A percentile compares a stretch with the other conserved stretches of the same genome.
Evolutionary conservation across 495 filamentous ascomycete species (phyloP).

Genomic region (Podospora australis): DNA sequence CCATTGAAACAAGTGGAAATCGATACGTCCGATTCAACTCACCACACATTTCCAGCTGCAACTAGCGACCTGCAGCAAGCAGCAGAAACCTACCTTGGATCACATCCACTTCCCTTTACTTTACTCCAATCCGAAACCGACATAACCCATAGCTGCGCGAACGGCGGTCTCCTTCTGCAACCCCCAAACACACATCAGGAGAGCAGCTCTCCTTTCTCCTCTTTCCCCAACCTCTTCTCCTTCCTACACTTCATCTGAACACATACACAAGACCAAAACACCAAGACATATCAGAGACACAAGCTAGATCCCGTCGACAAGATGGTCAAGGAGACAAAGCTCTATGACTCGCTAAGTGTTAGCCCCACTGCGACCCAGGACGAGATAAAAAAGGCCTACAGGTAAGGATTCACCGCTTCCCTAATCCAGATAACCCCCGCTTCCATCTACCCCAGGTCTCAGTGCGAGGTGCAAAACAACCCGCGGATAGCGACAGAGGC

Average conservation of each 20-base stretch:
- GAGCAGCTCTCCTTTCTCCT: slow-evolving; percentile 6
- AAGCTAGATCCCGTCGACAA: no score
- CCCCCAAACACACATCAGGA: slow-evolving; percentile 13
- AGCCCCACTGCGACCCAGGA: slow-evolving; percentile 77
- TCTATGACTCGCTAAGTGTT: slow-evolving; percentile 73
- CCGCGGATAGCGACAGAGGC: no score
- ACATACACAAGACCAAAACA: background rate
- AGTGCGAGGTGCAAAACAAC: no score
- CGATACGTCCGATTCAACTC: slow-evolving; percentile 3
- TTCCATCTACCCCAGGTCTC: no score
- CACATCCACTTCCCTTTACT: background rate
- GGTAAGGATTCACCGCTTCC: slow-evolving; percentile 47
- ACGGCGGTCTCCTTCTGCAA: slow-evolving; percentile 7
- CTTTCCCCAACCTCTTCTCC: background rate
- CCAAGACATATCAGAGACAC: background rate
- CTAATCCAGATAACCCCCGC: no score
- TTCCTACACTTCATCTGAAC: background rate
- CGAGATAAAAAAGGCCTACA: slow-evolving; percentile 95
- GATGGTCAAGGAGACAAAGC: slow-evolving; percentile 84
- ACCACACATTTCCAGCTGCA: slow-evolving; percentile 7
- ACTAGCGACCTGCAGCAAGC: slow-evolving; percentile 14
- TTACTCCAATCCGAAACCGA: slow-evolving; percentile 10
- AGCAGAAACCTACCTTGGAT: slow-evolving; percentile 6
- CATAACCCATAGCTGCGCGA: background rate
- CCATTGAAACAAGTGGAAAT: background rate